Evolutionary conservation across 768 basidiomycete genomes (phyloP).

Genomic region (Tricholoma terreum): DNA sequence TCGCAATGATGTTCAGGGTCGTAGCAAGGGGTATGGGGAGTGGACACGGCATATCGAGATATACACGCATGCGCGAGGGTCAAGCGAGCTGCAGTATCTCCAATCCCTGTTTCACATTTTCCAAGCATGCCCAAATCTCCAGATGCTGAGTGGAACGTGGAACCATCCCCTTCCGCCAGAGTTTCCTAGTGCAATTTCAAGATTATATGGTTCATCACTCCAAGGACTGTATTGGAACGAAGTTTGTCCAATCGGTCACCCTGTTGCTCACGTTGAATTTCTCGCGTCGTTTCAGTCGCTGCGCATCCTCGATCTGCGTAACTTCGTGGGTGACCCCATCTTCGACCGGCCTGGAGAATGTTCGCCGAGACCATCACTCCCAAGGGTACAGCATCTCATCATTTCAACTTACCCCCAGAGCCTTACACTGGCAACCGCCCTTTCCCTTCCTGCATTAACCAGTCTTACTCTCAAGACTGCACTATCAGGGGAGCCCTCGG

Average conservation of each 20-base stretch:
- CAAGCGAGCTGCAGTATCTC: conserved; percentile 35
- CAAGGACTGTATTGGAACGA: conserved; percentile 47
- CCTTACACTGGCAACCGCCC: conserved; percentile 34
- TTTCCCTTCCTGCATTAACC: conserved; percentile 41
- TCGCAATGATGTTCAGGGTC: not conserved
- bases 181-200: conserved; percentile 40
- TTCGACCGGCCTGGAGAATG: conserved; percentile 11
- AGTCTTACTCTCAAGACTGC: conserved; percentile 40
- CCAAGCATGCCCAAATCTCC: conserved; percentile 42
- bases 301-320: conserved; percentile 45
- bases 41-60: conserved; percentile 50
- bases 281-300: conserved; percentile 39
- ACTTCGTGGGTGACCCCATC: conserved; percentile 30
- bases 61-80: conserved; percentile 42
- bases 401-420: conserved; percentile 38
- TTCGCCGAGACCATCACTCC: conserved; percentile 29
- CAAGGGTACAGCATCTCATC: conserved; percentile 41
- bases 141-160: conserved; percentile 48
- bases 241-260: conserved; percentile 12
- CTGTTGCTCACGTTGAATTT: conserved; percentile 32
- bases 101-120: conserved; percentile 42
- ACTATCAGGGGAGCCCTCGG: conserved; percentile 13
- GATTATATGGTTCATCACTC: conserved; percentile 38
- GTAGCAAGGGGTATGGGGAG: conserved; percentile 33
- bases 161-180: conserved; percentile 38